These are phyloP conservation scores for Globisporangium parvum DNA, from an alignment of 352 stramenopile species.

Conservation along the genomic window DNA sequence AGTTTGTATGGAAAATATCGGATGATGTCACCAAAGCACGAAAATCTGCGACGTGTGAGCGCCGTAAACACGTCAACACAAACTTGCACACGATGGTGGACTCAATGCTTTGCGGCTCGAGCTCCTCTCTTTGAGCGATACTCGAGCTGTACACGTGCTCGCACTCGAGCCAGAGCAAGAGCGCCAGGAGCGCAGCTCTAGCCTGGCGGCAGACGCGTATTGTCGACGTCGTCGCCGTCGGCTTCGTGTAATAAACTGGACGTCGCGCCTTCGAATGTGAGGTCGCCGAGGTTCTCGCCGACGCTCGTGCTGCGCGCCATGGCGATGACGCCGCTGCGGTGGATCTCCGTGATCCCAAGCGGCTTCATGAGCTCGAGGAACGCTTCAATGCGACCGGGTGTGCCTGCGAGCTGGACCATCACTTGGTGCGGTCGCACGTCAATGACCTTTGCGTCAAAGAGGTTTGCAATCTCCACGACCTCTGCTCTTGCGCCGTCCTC, in stretches of 20 bases:
- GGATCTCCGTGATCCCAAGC: constrained; percentile 78
- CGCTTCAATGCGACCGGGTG: constrained; percentile 68
- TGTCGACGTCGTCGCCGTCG: constrained; percentile 58
- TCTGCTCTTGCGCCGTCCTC: constrained; percentile 60
- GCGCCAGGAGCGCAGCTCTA: constrained; percentile 20
- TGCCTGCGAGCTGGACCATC: constrained; percentile 79
- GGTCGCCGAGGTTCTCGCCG: constrained; percentile 50
- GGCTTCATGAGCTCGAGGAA: constrained; percentile 82
- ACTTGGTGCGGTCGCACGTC: constrained; percentile 78
- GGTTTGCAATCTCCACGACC: constrained; percentile 72
- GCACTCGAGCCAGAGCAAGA: too few relatives aligned
- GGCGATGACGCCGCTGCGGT: constrained; percentile 79
- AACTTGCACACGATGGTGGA: neutral
- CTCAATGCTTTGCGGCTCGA: neutral
- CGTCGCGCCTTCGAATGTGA: constrained; percentile 74
- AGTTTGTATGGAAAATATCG: neutral
- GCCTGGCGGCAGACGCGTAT: constrained; percentile 57
- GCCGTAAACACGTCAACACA: neutral
- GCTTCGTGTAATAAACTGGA: constrained; percentile 61
- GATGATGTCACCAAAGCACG: too few relatives aligned
- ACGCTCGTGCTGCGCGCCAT: constrained; percentile 73
- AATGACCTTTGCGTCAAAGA: constrained; percentile 86
- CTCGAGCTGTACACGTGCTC: neutral
- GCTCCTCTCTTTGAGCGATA: neutral
- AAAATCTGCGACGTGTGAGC: constrained; percentile 4